Evolutionary conservation across 257 asterid genomes (phyloP), one percentile per base, ranked within the genome.

Genomic region (Przewalskia tangutica): DNA sequence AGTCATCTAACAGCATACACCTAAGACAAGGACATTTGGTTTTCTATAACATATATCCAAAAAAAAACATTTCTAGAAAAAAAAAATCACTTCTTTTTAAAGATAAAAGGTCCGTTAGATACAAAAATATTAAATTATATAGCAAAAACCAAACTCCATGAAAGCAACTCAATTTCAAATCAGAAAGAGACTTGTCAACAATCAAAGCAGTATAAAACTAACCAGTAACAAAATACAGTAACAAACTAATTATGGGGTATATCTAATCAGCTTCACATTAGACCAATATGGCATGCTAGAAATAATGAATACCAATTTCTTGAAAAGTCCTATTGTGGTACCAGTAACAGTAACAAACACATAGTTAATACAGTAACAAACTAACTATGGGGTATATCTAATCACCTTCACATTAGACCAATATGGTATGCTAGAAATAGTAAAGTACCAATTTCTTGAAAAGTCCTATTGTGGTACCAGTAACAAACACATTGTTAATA

Each of bases 181-280:
- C 66, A 66, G 94, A 92, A 80, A 89, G 81, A 81, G 94, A 89
- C 95, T 66, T 76, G 85, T 79, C 87, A 91, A 84, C 54, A 82
- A 83, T 46, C 40, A 64, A 70, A 64, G 40, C 11, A 80, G 75
- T 42, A 40, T n/a, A n/a, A 42, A 82, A 38, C 5, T 20, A 59
- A 59, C 50, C 23, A 65, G 17, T 3, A 81, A 77, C 71, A 77
- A 59, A 81, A 58, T 44, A 77, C 68, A 67, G 66, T 63, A 82
- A 64, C 70, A 76, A 76, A 78, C 78, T 83, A 59, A 83, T 27
- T 14, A 70, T 81, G 66, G 63, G 40, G 44, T 58, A 50, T 81
- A 80, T 78, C 71, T 59, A 68, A 81, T 8, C 64, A 84, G 71
- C 36, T 77, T 81, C 81, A 56, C 32, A 27, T 27, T 27, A 27